Percentiles rank a stretch among this genome's conserved stretches.
These are phyloP conservation scores for Curvularia sp. DNA, from an alignment of 2,329 filamentous ascomycete genomes.

Conservation along the genomic window DNA sequence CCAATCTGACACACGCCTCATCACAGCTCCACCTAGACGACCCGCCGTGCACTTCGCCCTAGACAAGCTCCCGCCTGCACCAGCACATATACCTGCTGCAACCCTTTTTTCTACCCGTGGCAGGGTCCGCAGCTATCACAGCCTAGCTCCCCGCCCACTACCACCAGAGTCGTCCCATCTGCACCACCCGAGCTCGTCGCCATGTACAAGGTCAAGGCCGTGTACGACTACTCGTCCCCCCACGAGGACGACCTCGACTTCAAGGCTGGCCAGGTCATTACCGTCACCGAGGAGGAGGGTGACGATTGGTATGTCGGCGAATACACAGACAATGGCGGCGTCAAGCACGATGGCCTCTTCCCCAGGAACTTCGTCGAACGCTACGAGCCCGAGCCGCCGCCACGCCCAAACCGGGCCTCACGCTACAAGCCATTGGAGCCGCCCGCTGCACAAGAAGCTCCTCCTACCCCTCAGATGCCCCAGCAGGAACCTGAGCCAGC, in stretches of 20 bases:
- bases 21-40: slow-evolving; percentile 23
- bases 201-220: slow-evolving; percentile 88
- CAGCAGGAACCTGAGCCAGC: slow-evolving; percentile 37
- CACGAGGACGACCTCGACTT: slow-evolving; percentile 97
- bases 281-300: slow-evolving; percentile 90
- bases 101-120: slow-evolving; percentile 10
- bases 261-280: slow-evolving; percentile 83
- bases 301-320: slow-evolving; percentile 92
- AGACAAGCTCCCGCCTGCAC: background rate
- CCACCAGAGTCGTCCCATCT: slow-evolving; percentile 5
- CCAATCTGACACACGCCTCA: slow-evolving; percentile 24
- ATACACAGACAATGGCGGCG: slow-evolving; percentile 78
- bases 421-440: slow-evolving; percentile 56
- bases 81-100: slow-evolving; percentile 4
- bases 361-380: slow-evolving; percentile 97
- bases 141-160: slow-evolving; percentile 9
- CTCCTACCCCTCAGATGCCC: slow-evolving; percentile 37
- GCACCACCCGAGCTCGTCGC: slow-evolving; percentile 12
- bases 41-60: slow-evolving; percentile 20
- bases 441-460: slow-evolving; percentile 37
- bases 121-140: slow-evolving; percentile 23
- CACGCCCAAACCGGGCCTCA: slow-evolving; percentile 75
- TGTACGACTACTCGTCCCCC: slow-evolving; percentile 91
- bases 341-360: slow-evolving; percentile 84
- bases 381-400: slow-evolving; percentile 89